A percentile compares a stretch with the other conserved stretches of the same genome.
Conservation (phyloP, 371 early-diverging fungal species). For the Rhizopus microsporus region DNA sequence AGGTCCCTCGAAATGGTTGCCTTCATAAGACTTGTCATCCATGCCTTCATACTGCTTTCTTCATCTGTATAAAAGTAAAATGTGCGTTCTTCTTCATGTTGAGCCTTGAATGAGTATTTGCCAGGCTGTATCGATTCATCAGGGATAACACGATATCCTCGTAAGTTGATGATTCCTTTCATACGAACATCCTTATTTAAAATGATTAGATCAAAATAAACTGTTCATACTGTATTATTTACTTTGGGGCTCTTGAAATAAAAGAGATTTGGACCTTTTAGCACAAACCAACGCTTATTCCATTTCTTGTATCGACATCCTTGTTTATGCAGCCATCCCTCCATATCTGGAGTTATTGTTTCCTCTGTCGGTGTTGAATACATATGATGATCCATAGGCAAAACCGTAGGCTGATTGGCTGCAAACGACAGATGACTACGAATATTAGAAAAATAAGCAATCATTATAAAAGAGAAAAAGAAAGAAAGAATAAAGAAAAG, state of each 20-base stretch:
- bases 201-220: neutral
- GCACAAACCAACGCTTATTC: slow-evolving; percentile 72
- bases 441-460: neutral
- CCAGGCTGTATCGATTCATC: slow-evolving; percentile 64
- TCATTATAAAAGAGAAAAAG: neutral
- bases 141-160: slow-evolving; percentile 51
- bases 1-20: slow-evolving; percentile 64
- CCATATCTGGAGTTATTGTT: slow-evolving; percentile 57
- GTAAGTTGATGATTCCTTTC: slow-evolving; percentile 56
- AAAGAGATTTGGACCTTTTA: slow-evolving; percentile 63
- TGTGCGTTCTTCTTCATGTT: slow-evolving; percentile 58
- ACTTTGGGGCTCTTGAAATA: slow-evolving; percentile 67
- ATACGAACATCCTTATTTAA: slow-evolving; percentile 41
- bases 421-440: slow-evolving; percentile 1
- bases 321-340: slow-evolving; percentile 70
- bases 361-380: slow-evolving; percentile 14
- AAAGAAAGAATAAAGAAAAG: neutral
- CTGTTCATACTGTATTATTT: slow-evolving; percentile 1
- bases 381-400: slow-evolving; percentile 20
- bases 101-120: slow-evolving; percentile 68
- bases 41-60: slow-evolving; percentile 45
- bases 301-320: slow-evolving; percentile 66
- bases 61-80: slow-evolving; percentile 64
- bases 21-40: slow-evolving; percentile 68
- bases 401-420: slow-evolving; percentile 5